Conservation (phyloP, 2,329 filamentous ascomycete species). For the Aspergillus eucalypticola region DNA sequence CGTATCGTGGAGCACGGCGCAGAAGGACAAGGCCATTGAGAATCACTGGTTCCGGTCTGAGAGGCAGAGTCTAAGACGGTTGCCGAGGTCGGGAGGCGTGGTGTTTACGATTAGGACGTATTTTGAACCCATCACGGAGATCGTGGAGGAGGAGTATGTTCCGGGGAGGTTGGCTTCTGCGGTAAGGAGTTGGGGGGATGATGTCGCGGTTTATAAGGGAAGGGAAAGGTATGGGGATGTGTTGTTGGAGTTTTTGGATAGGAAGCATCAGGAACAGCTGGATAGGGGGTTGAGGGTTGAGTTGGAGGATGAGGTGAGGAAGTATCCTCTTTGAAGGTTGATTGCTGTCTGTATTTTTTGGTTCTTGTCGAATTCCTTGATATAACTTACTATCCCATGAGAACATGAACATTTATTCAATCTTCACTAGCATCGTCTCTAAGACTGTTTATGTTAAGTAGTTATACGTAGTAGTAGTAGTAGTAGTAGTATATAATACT, state of each 20-base stretch:
- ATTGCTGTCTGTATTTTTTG: conserved; percentile 48
- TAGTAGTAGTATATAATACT: neutral
- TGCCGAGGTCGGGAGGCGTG: conserved; percentile 59
- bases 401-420: too few relatives aligned
- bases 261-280: conserved; percentile 72
- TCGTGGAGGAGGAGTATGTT: conserved; percentile 71
- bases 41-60: conserved; percentile 78
- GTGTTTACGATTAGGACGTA: conserved; percentile 81
- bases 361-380: conserved; percentile 1
- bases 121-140: conserved; percentile 69
- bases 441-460: too few relatives aligned
- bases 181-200: conserved; percentile 76
- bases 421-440: too few relatives aligned
- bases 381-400: neutral
- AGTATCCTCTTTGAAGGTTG: conserved; percentile 59
- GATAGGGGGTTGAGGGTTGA: conserved; percentile 63
- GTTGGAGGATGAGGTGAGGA: conserved; percentile 60
- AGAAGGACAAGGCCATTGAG: conserved; percentile 70
- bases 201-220: conserved; percentile 77
- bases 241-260: conserved; percentile 73
- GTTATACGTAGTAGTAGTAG: too few relatives aligned
- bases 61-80: conserved; percentile 66
- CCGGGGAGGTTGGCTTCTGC: conserved; percentile 76
- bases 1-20: conserved; percentile 72
- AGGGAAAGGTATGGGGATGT: conserved; percentile 72